Conservation (phyloP, 768 basidiomycete species). For the Hemileccinum rubropunctum region DNA sequence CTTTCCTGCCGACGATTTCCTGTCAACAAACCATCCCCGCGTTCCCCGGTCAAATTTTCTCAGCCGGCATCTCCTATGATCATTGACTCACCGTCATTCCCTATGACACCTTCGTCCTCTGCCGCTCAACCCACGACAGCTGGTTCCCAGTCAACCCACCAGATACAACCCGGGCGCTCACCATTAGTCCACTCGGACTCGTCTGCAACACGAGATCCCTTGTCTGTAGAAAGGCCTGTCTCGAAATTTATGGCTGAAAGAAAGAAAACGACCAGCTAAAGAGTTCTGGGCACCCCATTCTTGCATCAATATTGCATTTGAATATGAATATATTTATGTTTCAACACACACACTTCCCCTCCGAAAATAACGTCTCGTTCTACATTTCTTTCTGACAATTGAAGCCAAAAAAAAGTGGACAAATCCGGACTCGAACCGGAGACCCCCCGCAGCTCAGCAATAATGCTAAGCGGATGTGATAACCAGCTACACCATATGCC, state of each 20-base stretch:
- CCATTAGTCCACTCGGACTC: conserved; percentile 15
- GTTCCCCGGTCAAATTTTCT: background rate
- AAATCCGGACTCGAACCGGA: conserved; percentile 10
- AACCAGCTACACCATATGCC: conserved; percentile 41
- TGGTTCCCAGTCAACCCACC: conserved; percentile 18
- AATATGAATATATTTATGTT: background rate
- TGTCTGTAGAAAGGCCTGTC: conserved; percentile 11
- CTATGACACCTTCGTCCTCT: conserved; percentile 6
- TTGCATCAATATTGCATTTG: background rate
- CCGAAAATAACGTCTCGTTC: too few species aligned
- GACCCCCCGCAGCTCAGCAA: conserved; percentile 1
- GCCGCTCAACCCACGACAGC: conserved; percentile 6
- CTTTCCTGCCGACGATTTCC: conserved; percentile 12
- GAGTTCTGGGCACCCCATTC: too few species aligned
- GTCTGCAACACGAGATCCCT: conserved; percentile 8
- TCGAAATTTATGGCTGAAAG: conserved; percentile 37
- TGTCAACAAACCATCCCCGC: conserved; percentile 14
- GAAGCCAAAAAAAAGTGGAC: too few species aligned
- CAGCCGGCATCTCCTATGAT: conserved; percentile 8
- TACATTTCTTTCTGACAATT: too few species aligned
- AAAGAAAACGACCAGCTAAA: conserved; percentile 18
- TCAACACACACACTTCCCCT: too few species aligned
- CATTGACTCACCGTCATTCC: conserved; percentile 21
- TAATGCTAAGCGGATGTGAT: conserved; percentile 40
- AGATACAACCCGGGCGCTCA: conserved; percentile 23